These are phyloP conservation scores for Penicillium dipodomyicola DNA, from an alignment of 495 filamentous ascomycete genomes.

Conservation along the genomic window DNA sequence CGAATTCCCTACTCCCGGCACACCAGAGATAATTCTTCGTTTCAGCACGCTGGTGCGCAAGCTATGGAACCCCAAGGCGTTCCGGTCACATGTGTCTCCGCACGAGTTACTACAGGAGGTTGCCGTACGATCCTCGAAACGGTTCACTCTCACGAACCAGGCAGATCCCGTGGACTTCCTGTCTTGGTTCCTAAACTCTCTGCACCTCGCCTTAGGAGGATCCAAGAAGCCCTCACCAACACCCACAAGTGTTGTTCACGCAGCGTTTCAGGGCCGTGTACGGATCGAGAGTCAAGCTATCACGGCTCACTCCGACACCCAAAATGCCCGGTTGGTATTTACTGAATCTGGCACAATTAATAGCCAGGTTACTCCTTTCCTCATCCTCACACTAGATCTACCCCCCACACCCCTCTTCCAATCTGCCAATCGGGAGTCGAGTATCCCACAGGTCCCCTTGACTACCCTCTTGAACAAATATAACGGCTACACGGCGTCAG, in stretches of 20 bases:
- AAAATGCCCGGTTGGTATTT: conserved; percentile 84
- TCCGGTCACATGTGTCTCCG: conserved; percentile 94
- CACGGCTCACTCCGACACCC: conserved; percentile 82
- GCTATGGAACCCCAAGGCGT: conserved; percentile 96
- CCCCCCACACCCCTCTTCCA: conserved; percentile 96
- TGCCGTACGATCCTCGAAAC: conserved; percentile 82
- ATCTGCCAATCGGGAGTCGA: conserved; percentile 83
- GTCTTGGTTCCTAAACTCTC: conserved; percentile 94
- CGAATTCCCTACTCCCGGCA: conserved; percentile 43
- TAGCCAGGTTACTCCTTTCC: conserved; percentile 70
- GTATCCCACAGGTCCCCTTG: conserved; percentile 93
- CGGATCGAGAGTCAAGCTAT: conserved; percentile 93
- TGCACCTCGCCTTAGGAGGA: conserved; percentile 88
- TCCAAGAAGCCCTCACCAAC: conserved; percentile 74
- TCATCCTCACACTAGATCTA: conserved; percentile 89
- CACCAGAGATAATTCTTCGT: conserved; percentile 65
- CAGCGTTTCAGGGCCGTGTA: conserved; percentile 87
- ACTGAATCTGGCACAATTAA: conserved; percentile 84
- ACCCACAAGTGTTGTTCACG: conserved; percentile 72
- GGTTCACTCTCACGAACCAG: conserved; percentile 86
- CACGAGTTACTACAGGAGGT: conserved; percentile 97
- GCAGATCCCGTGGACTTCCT: conserved; percentile 96
- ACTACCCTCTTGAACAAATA: conserved; percentile 91
- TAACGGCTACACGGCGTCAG: conserved; percentile 83
- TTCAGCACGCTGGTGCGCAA: conserved; percentile 91